These are phyloP conservation scores for Aureobasidium subglaciale DNA, from an alignment of 2,329 filamentous ascomycete genomes.

Conservation along the genomic window DNA sequence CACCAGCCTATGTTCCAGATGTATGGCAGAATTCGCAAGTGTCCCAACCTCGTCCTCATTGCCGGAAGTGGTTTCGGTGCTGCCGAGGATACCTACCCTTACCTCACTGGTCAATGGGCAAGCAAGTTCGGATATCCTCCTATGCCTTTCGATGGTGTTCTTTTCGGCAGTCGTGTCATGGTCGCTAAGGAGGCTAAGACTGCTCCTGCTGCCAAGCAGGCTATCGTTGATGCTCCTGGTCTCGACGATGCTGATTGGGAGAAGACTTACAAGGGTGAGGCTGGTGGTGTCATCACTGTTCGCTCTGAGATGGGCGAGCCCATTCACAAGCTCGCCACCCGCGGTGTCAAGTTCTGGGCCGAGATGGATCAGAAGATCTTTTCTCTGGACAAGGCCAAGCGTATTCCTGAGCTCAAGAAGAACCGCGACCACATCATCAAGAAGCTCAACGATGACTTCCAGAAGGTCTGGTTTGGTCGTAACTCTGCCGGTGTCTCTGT, in stretches of 20 bases:
- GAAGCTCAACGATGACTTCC: conserved; percentile 92
- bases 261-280: conserved; percentile 83
- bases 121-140: conserved; percentile 76
- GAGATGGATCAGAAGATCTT: conserved; percentile 99
- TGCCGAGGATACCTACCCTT: conserved; percentile 84
- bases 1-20: conserved; percentile 85
- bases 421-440: conserved; percentile 86
- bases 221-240: conserved; percentile 79
- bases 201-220: conserved; percentile 78
- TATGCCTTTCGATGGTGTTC: conserved; percentile 89
- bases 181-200: conserved; percentile 88
- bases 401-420: conserved; percentile 79
- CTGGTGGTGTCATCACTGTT: conserved; percentile 92
- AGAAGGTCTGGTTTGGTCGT: conserved; percentile 92
- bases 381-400: conserved; percentile 89
- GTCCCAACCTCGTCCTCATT: conserved; percentile 79
- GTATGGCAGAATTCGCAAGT: conserved; percentile 81
- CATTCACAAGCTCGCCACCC: conserved; percentile 96
- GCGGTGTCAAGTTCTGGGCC: conserved; percentile 93
- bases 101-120: conserved; percentile 86
- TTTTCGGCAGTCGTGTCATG: conserved; percentile 93
- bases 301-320: conserved; percentile 99
- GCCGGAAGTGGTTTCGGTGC: conserved; percentile 90
- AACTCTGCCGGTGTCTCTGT: conserved; percentile 74
- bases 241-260: conserved; percentile 81